phyloP scores from a whole-genome alignment of 73 alveolate genomes.

The Paramecium biaurelia region DNA sequence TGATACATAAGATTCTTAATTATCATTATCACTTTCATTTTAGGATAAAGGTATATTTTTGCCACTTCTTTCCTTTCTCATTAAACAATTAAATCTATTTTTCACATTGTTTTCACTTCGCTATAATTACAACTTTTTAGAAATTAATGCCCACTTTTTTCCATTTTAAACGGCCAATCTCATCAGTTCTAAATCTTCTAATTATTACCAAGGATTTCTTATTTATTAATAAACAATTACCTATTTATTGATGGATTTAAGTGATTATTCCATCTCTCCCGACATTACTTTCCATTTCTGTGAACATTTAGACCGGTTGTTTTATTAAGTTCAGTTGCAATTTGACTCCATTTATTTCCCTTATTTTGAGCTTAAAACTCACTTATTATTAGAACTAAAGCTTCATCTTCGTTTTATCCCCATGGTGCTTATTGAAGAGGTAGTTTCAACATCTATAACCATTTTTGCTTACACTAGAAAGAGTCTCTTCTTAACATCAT shows the following conservation, averaged over 20 bases:
- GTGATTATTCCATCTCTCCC: slow-evolving; percentile 95
- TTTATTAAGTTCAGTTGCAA: slow-evolving; percentile 44
- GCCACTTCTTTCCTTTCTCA: slow-evolving; percentile 15
- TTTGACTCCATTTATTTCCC: slow-evolving; percentile 63
- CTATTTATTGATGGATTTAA: slow-evolving; percentile 87
- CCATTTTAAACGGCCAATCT: slow-evolving; percentile 43
- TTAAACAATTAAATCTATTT: slow-evolving; percentile 30
- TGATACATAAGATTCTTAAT: not conserved
- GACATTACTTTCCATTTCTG: slow-evolving; percentile 91
- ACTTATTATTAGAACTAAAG: not conserved
- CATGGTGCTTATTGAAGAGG: slow-evolving; percentile 44
- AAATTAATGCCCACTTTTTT: slow-evolving; percentile 47
- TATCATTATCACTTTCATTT: not conserved
- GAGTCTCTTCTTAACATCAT: slow-evolving; percentile 45
- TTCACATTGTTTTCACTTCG: slow-evolving; percentile 42
- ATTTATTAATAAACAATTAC: not conserved
- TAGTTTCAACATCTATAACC: slow-evolving; percentile 41
- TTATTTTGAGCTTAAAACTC: not conserved
- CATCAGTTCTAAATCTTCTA: slow-evolving; percentile 46
- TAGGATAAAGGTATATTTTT: not conserved
- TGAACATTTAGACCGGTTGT: slow-evolving; percentile 4
- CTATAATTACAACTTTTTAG: not conserved
- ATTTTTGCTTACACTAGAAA: slow-evolving; percentile 17
- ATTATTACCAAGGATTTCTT: slow-evolving; percentile 35
- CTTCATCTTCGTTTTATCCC: not conserved